Base-by-base conservation (phyloP, 1,139 yeast genomes). In the Suhomyces bribrorum region DNA sequence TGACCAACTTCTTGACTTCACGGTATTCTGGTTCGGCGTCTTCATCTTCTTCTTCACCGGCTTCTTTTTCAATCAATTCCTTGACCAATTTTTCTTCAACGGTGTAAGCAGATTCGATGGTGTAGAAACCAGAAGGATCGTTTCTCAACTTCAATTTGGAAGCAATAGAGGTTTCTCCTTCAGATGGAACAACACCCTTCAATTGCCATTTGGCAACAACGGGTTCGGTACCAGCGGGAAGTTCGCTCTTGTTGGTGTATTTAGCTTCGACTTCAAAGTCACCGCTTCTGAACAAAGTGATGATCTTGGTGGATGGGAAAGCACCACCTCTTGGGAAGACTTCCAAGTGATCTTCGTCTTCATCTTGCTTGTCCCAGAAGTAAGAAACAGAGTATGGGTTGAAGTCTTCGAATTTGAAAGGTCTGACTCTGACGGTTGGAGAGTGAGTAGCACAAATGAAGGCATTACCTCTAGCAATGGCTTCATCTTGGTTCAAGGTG, bases 391-490 rank as follows among this genome's bases (percentile, higher is more conserved):
- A 81, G 80, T 81, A 79, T 56, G 83, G 86, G 81, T 90, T 90
- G 64, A 83, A 74, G 67, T 92, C 99, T 75, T 92, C 97, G 62
- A 90, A 92, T 73, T 90, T 92, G 84, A 92, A 92, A 56, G 97
- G 97, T 73, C 97, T 86, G 41, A 94, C 98, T 75, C 98, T 86
- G 59, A 92, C 83, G 52, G 97, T 90, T 69, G 98, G 98, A 22
- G 98, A 92, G 78, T 90, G 97, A 72, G 90, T 87, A 55, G 98
- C 99, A 70, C 98, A 92, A 60, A 94, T 87, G 72, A 92, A 94
- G 40, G 99, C 97, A 55, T 96, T 95, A 76, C 99, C 99, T 69
- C 94, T 86, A 46, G 98, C 97, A 65, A 90, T 85, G 48, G 98
- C 97, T 78, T 92, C 99, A 64, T 92, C 99, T 75, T 90, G 97